Base-by-base conservation (phyloP, 2,329 filamentous ascomycete species). In the Fusarium sp. region DNA sequence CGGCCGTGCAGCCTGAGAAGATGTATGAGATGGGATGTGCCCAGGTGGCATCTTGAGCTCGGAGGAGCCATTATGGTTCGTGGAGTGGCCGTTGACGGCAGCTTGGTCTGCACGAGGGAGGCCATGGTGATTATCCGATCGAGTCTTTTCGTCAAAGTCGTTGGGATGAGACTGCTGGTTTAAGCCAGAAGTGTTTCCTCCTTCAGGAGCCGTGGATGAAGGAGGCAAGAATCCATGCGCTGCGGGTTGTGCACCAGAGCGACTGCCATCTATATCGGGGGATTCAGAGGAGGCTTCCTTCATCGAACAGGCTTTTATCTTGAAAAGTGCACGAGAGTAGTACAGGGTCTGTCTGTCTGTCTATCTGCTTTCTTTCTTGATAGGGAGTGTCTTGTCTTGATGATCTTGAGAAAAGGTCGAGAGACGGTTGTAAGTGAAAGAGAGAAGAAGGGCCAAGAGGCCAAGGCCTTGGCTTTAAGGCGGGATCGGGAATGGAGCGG, bases 281-380 rank as follows among this genome's bases (percentile, higher is more conserved):
- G 82, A 78, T 71, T 85, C 82, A 80, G 84, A 79, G 72, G 82
- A 86, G 81, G 81, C 80, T 84, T 87, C 81, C 85, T 87, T 89
- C 87, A 89, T 89, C 86, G 86, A 88, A 83, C 75, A 80, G 81
- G 71, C 55, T 65, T 72, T 67, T 42, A 46, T 36, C 62, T 61
- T 40, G 8, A 34, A 23, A 53, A 53, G 57, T 53, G 58, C 66
- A 57, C 53, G 51, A 36, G 40, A 40, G 38, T 31, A 61, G 38
- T 31, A 61, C 42, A 38, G 29, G 44, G 36, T 46, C 42, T 49
- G 44, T 49, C 44, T 49, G 44, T 40, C 44, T 49, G 44, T 40
- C n/a, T 54, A 33, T 65, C 53, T 25, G 67, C 67, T 55, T 46
- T 34, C 67, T 58, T 46, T 34, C 44, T 49, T 46, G 60, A 69